These are phyloP conservation scores for Globisporangium cederbergense DNA, from an alignment of 352 stramenopile species.

Conservation along the genomic window DNA sequence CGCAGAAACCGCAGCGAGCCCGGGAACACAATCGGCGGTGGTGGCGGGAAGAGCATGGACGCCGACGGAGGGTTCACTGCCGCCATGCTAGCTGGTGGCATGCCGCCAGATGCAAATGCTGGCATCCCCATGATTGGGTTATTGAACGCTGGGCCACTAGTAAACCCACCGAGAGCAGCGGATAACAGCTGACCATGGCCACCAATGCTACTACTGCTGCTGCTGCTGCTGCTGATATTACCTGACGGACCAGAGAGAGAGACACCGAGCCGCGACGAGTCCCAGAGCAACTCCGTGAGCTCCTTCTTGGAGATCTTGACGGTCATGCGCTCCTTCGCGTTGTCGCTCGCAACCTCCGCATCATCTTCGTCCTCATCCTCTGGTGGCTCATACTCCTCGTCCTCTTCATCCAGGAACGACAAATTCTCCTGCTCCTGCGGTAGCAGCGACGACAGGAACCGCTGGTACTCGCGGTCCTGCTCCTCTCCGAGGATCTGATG, in stretches of 20 bases:
- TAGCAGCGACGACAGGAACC: slow-evolving; percentile 75
- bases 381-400: slow-evolving; percentile 76
- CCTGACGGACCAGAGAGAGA: slow-evolving; percentile 10
- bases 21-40: neutral
- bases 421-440: slow-evolving; percentile 69
- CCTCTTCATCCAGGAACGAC: slow-evolving; percentile 83
- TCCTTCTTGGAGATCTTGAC: slow-evolving; percentile 78
- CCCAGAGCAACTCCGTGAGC: slow-evolving; percentile 74
- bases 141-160: neutral
- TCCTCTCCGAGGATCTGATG: slow-evolving; percentile 21
- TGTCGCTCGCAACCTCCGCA: slow-evolving; percentile 36
- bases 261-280: slow-evolving; percentile 70
- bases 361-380: slow-evolving; percentile 76
- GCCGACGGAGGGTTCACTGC: neutral
- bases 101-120: neutral
- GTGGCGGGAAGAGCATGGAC: slow-evolving; percentile 4
- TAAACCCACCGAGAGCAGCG: neutral
- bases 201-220: too few relatives aligned
- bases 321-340: slow-evolving; percentile 22
- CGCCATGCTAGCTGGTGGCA: neutral
- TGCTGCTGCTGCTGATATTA: neutral
- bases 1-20: slow-evolving; percentile 4
- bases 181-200: neutral
- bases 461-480: slow-evolving; percentile 74
- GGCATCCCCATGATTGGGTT: neutral